A percentile compares a stretch with the other conserved stretches of the same genome.
Conservation (phyloP, 73 alveolate genomes). For the Blepharisma japonicum region DNA sequence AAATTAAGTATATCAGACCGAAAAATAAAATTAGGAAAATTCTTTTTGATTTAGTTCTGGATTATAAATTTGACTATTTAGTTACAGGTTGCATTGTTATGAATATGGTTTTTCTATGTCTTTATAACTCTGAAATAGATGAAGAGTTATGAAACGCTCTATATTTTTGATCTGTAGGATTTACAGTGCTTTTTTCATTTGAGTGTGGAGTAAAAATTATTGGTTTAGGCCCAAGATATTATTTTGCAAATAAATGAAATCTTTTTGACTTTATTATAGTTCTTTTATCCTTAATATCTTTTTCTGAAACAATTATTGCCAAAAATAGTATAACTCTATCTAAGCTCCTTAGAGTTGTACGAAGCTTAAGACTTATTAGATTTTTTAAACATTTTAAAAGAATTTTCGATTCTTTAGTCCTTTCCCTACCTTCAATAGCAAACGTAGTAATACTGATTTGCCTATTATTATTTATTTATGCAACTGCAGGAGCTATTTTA, state of each 20-base stretch:
- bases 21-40: conserved; percentile 26
- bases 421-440: conserved; percentile 41
- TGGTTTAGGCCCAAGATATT: conserved; percentile 43
- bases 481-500: conserved; percentile 52
- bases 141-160: conserved; percentile 14
- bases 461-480: conserved; percentile 38
- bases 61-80: conserved; percentile 36
- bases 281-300: conserved; percentile 37
- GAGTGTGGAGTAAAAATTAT: conserved; percentile 44
- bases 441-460: conserved; percentile 40
- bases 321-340: conserved; percentile 38
- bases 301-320: conserved; percentile 22
- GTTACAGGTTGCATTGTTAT: conserved; percentile 25
- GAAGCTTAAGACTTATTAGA: conserved; percentile 46
- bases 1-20: conserved; percentile 10
- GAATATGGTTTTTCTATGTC: conserved; percentile 38
- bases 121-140: conserved; percentile 29
- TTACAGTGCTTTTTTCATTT: conserved; percentile 37
- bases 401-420: conserved; percentile 42
- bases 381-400: conserved; percentile 40
- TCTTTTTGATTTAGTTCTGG: background rate
- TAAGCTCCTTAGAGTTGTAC: conserved; percentile 48
- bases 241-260: conserved; percentile 46
- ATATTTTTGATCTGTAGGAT: conserved; percentile 22
- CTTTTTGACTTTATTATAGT: conserved; percentile 49